phyloP scores from a whole-genome alignment of 148 eudicot species.

The Suaeda aralocaspica region DNA sequence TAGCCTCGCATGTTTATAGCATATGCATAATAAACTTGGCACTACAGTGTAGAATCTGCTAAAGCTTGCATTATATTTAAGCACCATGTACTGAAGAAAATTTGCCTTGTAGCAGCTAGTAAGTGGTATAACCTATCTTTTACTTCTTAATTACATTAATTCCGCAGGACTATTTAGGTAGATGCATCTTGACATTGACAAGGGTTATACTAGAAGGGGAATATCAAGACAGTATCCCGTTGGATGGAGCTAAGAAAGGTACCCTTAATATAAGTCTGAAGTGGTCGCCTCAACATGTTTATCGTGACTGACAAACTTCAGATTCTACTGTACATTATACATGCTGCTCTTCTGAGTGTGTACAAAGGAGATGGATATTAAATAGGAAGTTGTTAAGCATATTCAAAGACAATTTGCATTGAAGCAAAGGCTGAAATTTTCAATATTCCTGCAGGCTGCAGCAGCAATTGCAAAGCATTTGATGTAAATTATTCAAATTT shows the following conservation, averaged over 20 bases:
- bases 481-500: conserved; percentile 16
- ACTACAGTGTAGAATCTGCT: neutral
- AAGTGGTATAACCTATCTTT: neutral
- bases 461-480: neutral
- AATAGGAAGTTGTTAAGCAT: neutral
- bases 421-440: neutral
- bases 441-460: neutral
- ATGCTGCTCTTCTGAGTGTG: conserved; percentile 13
- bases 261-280: conserved; percentile 57
- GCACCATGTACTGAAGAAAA: no score
- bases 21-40: neutral
- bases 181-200: conserved; percentile 88
- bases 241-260: conserved; percentile 81
- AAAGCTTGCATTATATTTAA: neutral
- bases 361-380: conserved; percentile 22
- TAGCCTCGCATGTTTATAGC: neutral
- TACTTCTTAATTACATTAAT: neutral
- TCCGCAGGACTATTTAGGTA: conserved; percentile 86
- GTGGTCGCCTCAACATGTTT: conserved; percentile 88
- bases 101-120: neutral
- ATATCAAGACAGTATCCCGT: conserved; percentile 58
- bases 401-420: conserved; percentile 3
- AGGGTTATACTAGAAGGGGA: conserved; percentile 86
- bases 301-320: conserved; percentile 43
- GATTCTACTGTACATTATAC: conserved; percentile 17